Base-by-base conservation (phyloP, 179 eudicot species). In the Corrigiola litoralis region DNA sequence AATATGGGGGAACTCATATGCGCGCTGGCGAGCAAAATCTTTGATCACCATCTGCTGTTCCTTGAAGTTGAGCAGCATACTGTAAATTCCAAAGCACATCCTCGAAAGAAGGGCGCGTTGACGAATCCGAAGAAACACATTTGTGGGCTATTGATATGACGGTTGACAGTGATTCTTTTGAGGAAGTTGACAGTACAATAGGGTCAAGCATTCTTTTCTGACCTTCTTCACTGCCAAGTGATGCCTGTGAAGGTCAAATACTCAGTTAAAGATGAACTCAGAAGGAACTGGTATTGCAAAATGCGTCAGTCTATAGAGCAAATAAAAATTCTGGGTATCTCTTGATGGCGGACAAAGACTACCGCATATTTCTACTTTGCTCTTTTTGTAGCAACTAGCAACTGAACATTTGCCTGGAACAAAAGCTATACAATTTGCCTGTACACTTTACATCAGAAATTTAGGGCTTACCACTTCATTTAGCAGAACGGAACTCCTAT, bases 11-110 rank as follows among this genome's bases (percentile, higher is more conserved):
- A 52, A 18, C 47, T 76, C 69, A 76, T 14, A 60, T 28, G 5
- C 64, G 72, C 47, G 74, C 60, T 9, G 67, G 65, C 21, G 71
- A 51, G 37, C 61, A 67, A 49, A 67, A 76, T 75, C 72, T 78
- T 54, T 72, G 77, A 58, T 82, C 85, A 21, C 84, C 75, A 38
- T 82, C 85, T 10, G 75, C 70, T 6, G 75, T 67, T 63, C 78
- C 81, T 66, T 88, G 92, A 11, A 88, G 70, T 69, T 82, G 95
- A 75, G 86, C 84, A 45, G 95, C 92, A 72, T 88, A 86, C 58
- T 88, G 92, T 46, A 88, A 75, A 70, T 88, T 84, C 92, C 95
- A 88, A 13, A 84, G 81, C 23, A 88, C 82, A 68, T 88, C 95
- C 67, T 88, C 95, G 3, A 88, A 73, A 40, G 95, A 84, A 32